Evolutionary conservation across 1,284 basidiomycete species (phyloP), one percentile per base, ranked within the genome.

Genomic region (Schizophyllum commune): DNA sequence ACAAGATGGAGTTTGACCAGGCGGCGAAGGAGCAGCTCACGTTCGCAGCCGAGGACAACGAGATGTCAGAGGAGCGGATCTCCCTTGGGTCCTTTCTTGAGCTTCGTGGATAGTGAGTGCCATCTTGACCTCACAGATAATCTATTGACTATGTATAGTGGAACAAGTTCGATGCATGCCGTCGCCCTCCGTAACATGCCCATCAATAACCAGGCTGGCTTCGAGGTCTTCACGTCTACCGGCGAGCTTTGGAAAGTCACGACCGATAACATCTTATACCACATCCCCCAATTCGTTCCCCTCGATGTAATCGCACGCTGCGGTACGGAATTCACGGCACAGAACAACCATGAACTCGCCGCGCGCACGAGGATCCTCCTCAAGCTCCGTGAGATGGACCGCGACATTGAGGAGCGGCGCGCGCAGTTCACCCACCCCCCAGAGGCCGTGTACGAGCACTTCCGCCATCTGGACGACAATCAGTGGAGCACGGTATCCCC

Each of bases 281-380:
- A 77, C 52, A 73, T 89, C 17, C 86, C 88, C 0, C 71, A 73
- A 19, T 78, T 88, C 67, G 72, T 84, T 20, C 69, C 80, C 22
- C 60, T 63, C 34, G 77, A 82, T 61, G 74, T 85, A 9, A 74
- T 77, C 0, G 61, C 68, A 51, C 77, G 83, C 20, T 87, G 85
- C 66, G 84, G 85, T 0, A 33, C 27, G 0, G 64, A 67, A 1
- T 63, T 66, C 0, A 52, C 69, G 17, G 68, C 75, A 0, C 57
- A 63, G 13, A 72, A 75, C 22, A 69, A 72, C 15, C 66, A 68
- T 7, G 73, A 85, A 60, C 71, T 79, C 47, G 74, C 75, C 39
- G 88, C 89, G 1, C 80, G 89, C 1, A 77, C 89, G 1, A 75
- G 79, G 58, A 77, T 85, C 17, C 75, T 90, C 32, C 82, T 79